These are phyloP conservation scores for Nothophoma quercina DNA, from an alignment of 2,329 filamentous ascomycete genomes.

Conservation along the genomic window DNA sequence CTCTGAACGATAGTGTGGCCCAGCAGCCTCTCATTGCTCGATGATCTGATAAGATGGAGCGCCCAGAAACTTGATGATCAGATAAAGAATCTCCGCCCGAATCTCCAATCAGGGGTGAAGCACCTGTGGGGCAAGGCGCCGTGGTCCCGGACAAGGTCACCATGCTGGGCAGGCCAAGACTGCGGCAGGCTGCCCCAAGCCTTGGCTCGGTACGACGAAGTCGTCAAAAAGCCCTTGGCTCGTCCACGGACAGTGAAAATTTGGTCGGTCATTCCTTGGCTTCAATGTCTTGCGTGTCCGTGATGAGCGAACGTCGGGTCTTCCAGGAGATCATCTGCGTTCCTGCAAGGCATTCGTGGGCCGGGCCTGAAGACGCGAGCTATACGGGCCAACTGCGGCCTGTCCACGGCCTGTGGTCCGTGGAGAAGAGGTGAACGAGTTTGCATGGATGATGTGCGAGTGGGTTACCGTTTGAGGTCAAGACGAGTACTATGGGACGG, in stretches of 20 bases:
- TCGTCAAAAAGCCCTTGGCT: slow-evolving; percentile 7
- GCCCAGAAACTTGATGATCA: slow-evolving; percentile 31
- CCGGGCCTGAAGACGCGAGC: background rate
- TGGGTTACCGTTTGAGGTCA: background rate
- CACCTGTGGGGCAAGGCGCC: slow-evolving; percentile 8
- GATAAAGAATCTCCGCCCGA: slow-evolving; percentile 31
- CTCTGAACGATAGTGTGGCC: slow-evolving; percentile 20
- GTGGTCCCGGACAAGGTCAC: slow-evolving; percentile 10
- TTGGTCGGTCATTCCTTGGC: slow-evolving; percentile 14
- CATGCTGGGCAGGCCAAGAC: slow-evolving; percentile 16
- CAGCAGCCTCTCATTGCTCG: slow-evolving; percentile 21
- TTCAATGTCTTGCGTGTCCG: background rate
- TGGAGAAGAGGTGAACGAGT: background rate
- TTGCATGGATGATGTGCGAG: background rate
- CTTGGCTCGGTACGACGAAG: slow-evolving; percentile 11
- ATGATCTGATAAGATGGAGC: slow-evolving; percentile 42
- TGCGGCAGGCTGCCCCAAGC: slow-evolving; percentile 17
- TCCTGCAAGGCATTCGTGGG: slow-evolving; percentile 7
- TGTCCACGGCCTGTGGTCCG: background rate
- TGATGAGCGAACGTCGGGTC: slow-evolving; percentile 1
- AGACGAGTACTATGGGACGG: background rate
- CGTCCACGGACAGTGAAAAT: slow-evolving; percentile 13
- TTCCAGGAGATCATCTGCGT: slow-evolving; percentile 11
- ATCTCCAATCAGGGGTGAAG: slow-evolving; percentile 12
- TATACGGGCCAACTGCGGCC: background rate